Evolutionary conservation across 768 basidiomycete genomes (phyloP).

Genomic region (Russula olivacea): DNA sequence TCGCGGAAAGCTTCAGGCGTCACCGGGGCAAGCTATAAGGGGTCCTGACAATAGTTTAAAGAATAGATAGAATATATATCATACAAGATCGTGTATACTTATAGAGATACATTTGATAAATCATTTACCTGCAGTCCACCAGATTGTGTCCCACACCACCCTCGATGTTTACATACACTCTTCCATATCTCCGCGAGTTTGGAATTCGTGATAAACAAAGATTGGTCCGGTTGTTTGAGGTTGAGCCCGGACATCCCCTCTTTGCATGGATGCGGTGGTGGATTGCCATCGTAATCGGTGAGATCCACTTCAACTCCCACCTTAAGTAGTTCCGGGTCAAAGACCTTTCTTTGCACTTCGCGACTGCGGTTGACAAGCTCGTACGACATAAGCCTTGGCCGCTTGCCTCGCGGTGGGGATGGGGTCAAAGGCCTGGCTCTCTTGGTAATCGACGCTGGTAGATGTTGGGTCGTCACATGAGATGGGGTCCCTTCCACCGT

Average conservation of each 20-base stretch:
- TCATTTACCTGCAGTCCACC: background rate
- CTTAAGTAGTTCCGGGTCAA: slow-evolving; percentile 9
- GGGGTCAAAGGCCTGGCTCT: slow-evolving; percentile 2
- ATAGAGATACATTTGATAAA: background rate
- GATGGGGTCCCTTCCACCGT: background rate
- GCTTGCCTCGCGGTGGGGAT: slow-evolving; percentile 1
- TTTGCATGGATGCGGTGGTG: slow-evolving; percentile 9
- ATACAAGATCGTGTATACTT: slow-evolving; percentile 1
- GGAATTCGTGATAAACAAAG: slow-evolving; percentile 10
- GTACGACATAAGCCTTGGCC: slow-evolving; percentile 5
- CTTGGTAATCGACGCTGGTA: background rate
- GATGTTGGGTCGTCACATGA: background rate
- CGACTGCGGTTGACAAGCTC: background rate
- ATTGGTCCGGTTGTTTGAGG: background rate
- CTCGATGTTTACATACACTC: slow-evolving; percentile 12
- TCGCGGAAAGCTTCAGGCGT: slow-evolving; percentile 71
- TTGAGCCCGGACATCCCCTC: background rate
- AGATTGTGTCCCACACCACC: slow-evolving; percentile 6
- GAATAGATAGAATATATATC: slow-evolving; percentile 8
- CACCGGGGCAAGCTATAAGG: slow-evolving; percentile 50
- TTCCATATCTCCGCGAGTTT: slow-evolving; percentile 19
- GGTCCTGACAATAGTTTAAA: slow-evolving; percentile 29
- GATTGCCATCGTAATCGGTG: slow-evolving; percentile 8
- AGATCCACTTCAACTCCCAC: slow-evolving; percentile 13
- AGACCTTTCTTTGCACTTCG: background rate